These are phyloP conservation scores for Pochonia chlamydosporia DNA, from an alignment of 2,329 filamentous ascomycete species.

Conservation along the genomic window DNA sequence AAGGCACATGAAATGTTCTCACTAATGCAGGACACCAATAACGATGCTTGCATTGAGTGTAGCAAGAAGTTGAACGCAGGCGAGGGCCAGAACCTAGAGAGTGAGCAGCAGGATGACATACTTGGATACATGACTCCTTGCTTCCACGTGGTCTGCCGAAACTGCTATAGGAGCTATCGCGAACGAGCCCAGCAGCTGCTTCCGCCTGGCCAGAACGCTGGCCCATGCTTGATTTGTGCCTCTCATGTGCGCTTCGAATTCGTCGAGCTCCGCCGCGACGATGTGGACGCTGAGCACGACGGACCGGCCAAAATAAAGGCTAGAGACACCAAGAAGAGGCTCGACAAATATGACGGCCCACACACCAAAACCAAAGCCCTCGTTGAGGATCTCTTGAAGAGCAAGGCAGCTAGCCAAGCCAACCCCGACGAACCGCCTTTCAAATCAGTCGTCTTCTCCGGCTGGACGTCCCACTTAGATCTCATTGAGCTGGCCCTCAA, in stretches of 20 bases:
- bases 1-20: slow-evolving; percentile 83
- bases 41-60: slow-evolving; percentile 68
- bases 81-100: slow-evolving; percentile 50
- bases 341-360: slow-evolving; percentile 72
- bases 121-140: slow-evolving; percentile 81
- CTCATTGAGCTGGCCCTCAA: slow-evolving; percentile 80
- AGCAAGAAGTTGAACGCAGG: slow-evolving; percentile 54
- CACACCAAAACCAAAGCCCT: slow-evolving; percentile 89
- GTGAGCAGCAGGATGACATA: slow-evolving; percentile 56
- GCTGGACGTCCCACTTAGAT: slow-evolving; percentile 94
- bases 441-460: slow-evolving; percentile 92
- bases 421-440: slow-evolving; percentile 65
- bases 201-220: slow-evolving; percentile 31
- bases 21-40: slow-evolving; percentile 76
- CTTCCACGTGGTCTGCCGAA: slow-evolving; percentile 75
- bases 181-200: slow-evolving; percentile 40
- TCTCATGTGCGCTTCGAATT: slow-evolving; percentile 57
- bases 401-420: slow-evolving; percentile 55
- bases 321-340: slow-evolving; percentile 39
- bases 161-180: slow-evolving; percentile 60
- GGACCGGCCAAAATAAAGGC: slow-evolving; percentile 35
- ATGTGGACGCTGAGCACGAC: slow-evolving; percentile 51
- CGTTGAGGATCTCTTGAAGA: slow-evolving; percentile 64
- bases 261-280: slow-evolving; percentile 62
- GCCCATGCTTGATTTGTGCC: slow-evolving; percentile 65